Conservation (phyloP, 257 asterid genomes). For the Lycium ferocissimum region DNA sequence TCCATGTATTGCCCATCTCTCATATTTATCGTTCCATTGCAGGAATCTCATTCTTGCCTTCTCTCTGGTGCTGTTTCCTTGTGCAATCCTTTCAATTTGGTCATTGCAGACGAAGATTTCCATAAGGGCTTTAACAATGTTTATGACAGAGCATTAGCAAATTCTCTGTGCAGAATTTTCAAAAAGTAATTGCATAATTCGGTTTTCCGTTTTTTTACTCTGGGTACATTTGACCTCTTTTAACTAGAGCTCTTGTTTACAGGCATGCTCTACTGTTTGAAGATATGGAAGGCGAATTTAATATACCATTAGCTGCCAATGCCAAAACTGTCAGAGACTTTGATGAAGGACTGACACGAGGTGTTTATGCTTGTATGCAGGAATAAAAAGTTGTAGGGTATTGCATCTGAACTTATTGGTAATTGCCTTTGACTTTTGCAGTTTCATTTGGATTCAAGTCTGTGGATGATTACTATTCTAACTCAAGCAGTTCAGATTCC, state of each 20-base stretch:
- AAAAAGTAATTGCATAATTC: slow-evolving; percentile 55
- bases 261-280: slow-evolving; percentile 93
- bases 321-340: slow-evolving; percentile 88
- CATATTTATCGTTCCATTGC: slow-evolving; percentile 39
- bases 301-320: slow-evolving; percentile 77
- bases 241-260: slow-evolving; percentile 35
- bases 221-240: slow-evolving; percentile 28
- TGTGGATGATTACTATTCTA: slow-evolving; percentile 92
- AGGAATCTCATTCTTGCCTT: slow-evolving; percentile 84
- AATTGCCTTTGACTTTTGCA: slow-evolving; percentile 38
- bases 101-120: slow-evolving; percentile 93
- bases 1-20: slow-evolving; percentile 25
- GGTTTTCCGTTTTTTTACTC: slow-evolving; percentile 27
- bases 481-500: slow-evolving; percentile 92
- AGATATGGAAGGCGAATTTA: slow-evolving; percentile 84
- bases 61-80: slow-evolving; percentile 95
- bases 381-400: slow-evolving; percentile 26
- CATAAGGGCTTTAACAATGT: slow-evolving; percentile 90
- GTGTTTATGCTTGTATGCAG: slow-evolving; percentile 49
- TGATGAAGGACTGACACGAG: slow-evolving; percentile 93
- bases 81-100: slow-evolving; percentile 95
- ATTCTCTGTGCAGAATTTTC: slow-evolving; percentile 78
- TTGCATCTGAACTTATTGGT: slow-evolving; percentile 4
- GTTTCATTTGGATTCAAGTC: slow-evolving; percentile 98
- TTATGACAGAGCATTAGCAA: slow-evolving; percentile 91